phyloP scores from a whole-genome alignment of 1,139 yeast species.

The Protomyces pachydermus region DNA sequence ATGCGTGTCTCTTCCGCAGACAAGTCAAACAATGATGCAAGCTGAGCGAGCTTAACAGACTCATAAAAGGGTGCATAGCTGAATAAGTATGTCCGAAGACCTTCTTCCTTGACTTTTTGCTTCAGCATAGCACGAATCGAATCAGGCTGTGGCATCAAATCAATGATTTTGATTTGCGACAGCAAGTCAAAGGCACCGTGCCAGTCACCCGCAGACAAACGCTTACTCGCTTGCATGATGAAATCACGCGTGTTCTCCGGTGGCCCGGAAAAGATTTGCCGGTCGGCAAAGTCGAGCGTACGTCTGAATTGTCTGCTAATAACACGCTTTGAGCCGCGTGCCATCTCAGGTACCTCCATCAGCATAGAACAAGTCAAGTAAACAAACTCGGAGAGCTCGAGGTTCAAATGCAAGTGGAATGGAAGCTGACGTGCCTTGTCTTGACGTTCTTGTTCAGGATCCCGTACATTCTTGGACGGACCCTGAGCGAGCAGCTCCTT shows the following conservation, averaged over 20 bases:
- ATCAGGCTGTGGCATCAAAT: conserved; percentile 62
- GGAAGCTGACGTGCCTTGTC: conserved; percentile 87
- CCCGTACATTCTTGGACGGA: conserved; percentile 61
- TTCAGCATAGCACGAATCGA: conserved; percentile 64
- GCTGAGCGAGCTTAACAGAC: conserved; percentile 64
- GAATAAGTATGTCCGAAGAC: conserved; percentile 83
- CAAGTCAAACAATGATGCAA: conserved; percentile 64
- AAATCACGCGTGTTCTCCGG: conserved; percentile 95
- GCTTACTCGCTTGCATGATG: conserved; percentile 87
- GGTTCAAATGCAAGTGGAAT: conserved; percentile 96
- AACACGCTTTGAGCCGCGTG: conserved; percentile 56
- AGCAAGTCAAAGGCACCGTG: conserved; percentile 65
- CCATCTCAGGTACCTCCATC: conserved; percentile 85
- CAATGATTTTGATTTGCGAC: conserved; percentile 81
- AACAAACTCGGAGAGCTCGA: conserved; percentile 90
- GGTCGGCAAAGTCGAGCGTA: conserved; percentile 85
- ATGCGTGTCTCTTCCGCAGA: conserved; percentile 53
- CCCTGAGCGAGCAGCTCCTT: conserved; percentile 96
- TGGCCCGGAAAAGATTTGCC: conserved; percentile 94
- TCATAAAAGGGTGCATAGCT: conserved; percentile 73
- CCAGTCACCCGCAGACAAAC: conserved; percentile 91
- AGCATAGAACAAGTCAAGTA: conserved; percentile 86
- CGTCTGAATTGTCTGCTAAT: conserved; percentile 84
- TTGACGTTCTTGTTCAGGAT: conserved; percentile 43
- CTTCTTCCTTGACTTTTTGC: conserved; percentile 78